These are phyloP conservation scores for Candida pini DNA, from an alignment of 805 yeast species.

Conservation along the genomic window DNA sequence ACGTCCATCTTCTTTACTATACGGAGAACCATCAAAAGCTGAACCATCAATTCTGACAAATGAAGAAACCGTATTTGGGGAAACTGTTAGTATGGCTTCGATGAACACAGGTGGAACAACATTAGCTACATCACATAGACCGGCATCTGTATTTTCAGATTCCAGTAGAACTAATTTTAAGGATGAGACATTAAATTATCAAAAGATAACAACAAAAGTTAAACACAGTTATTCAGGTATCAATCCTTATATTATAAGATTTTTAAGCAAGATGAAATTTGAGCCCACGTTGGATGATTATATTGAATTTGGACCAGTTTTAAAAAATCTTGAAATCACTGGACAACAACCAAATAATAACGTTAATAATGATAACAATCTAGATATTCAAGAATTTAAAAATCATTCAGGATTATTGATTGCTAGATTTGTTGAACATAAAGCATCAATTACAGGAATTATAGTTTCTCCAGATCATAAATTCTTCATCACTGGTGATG, in stretches of 20 bases:
- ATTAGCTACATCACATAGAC: constrained; percentile 6
- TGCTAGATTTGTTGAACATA: constrained; percentile 59
- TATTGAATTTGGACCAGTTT: constrained; percentile 57
- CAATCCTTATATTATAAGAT: constrained; percentile 56
- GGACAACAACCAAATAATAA: too few species aligned
- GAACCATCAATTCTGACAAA: constrained; percentile 16
- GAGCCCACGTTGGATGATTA: constrained; percentile 57
- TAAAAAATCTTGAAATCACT: constrained; percentile 7
- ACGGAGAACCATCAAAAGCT: constrained; percentile 15
- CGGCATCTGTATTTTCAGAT: constrained; percentile 14
- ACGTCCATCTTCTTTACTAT: constrained; percentile 12
- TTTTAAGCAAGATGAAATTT: constrained; percentile 45
- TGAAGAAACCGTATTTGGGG: constrained; percentile 21
- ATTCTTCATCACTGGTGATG: constrained; percentile 74
- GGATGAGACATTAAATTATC: constrained; percentile 22
- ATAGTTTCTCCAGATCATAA: constrained; percentile 56
- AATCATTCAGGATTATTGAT: constrained; percentile 42
- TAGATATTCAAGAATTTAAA: neutral
- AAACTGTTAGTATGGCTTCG: constrained; percentile 9
- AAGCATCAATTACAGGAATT: constrained; percentile 50
- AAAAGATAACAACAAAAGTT: constrained; percentile 22
- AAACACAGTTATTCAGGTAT: constrained; percentile 61
- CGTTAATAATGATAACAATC: constrained; percentile 1
- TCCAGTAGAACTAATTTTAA: constrained; percentile 16
- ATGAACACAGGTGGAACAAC: neutral